A percentile compares a stretch with the other conserved stretches of the same genome.
phyloP scores from a whole-genome alignment of 352 stramenopile species.

The Globisporangium solare region DNA sequence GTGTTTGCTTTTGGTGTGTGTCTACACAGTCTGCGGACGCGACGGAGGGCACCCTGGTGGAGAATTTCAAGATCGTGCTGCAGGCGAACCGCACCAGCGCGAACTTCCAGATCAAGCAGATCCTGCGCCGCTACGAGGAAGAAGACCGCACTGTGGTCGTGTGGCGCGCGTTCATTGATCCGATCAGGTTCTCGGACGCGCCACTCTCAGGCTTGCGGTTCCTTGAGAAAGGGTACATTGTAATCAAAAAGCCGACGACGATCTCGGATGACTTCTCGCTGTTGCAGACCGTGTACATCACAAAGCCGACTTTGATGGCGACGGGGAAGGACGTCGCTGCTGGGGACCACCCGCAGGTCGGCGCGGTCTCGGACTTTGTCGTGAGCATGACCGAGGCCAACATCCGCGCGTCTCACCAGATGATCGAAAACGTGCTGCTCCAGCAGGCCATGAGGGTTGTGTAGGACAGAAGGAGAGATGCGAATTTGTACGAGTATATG shows the following conservation, averaged over 20 bases:
- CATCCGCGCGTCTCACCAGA: constrained; percentile 26
- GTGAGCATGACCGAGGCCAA: constrained; percentile 27
- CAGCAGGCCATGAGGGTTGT: constrained; percentile 16
- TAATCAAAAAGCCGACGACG: constrained; percentile 24
- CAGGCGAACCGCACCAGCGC: constrained; percentile 37
- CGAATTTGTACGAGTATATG: too few relatives aligned
- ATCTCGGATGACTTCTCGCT: constrained; percentile 12
- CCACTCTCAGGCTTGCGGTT: constrained; percentile 22
- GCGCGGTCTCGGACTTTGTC: constrained; percentile 43
- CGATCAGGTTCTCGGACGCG: constrained; percentile 25
- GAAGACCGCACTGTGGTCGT: constrained; percentile 43
- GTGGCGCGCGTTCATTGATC: constrained; percentile 31
- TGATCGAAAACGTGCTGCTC: constrained; percentile 53
- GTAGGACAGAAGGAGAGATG: too few relatives aligned
- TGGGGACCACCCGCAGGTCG: constrained; percentile 19
- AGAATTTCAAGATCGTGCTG: constrained; percentile 57
- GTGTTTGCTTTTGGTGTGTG: not conserved
- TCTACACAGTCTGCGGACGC: constrained; percentile 1
- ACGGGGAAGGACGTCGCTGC: not conserved
- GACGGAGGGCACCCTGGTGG: constrained; percentile 48
- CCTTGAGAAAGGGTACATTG: constrained; percentile 27
- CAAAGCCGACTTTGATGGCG: constrained; percentile 20
- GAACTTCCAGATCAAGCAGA: constrained; percentile 44
- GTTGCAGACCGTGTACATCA: constrained; percentile 29
- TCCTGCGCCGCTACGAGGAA: constrained; percentile 49